phyloP scores from a whole-genome alignment of 1,284 basidiomycete genomes.

The Cutaneotrichosporon arboriforme region DNA sequence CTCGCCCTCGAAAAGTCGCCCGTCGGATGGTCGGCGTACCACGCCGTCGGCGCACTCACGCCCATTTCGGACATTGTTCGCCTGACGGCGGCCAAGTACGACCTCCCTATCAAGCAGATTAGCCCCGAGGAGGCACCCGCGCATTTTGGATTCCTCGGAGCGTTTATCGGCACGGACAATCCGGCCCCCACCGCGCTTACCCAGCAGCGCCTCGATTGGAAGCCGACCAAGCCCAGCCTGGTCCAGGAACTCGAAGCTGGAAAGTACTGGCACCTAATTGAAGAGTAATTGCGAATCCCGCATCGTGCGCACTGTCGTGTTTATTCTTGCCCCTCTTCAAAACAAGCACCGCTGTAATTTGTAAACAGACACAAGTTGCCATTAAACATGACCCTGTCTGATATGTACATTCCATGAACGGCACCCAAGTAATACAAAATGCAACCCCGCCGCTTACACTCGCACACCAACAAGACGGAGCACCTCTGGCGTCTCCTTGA shows the following conservation, averaged over 20 bases:
- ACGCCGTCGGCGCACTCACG: slow-evolving; percentile 12
- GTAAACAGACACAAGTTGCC: too few relatives aligned
- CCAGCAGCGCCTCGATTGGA: background rate
- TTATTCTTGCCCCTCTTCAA: too few relatives aligned
- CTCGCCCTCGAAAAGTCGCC: slow-evolving; percentile 18
- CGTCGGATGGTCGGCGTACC: slow-evolving; percentile 22
- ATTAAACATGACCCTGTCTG: too few relatives aligned
- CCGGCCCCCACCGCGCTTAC: background rate
- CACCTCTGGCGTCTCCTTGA: slow-evolving; percentile 17
- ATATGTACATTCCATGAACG: too few relatives aligned
- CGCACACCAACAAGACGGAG: slow-evolving; percentile 17
- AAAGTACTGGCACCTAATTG: background rate
- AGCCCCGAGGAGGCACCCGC: slow-evolving; percentile 12
- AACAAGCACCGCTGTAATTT: too few relatives aligned
- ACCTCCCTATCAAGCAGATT: slow-evolving; percentile 10
- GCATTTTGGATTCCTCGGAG: slow-evolving; percentile 18
- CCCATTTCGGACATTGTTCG: slow-evolving; percentile 17
- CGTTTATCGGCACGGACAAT: background rate
- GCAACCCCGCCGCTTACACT: background rate
- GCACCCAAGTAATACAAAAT: background rate
- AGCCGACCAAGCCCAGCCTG: background rate
- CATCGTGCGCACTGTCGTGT: too few relatives aligned
- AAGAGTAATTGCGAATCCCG: too few relatives aligned
- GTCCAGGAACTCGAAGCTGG: background rate
- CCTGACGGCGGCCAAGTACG: slow-evolving; percentile 18